phyloP scores from a whole-genome alignment of 2,329 filamentous ascomycete species.

The Colletotrichum sp. region DNA sequence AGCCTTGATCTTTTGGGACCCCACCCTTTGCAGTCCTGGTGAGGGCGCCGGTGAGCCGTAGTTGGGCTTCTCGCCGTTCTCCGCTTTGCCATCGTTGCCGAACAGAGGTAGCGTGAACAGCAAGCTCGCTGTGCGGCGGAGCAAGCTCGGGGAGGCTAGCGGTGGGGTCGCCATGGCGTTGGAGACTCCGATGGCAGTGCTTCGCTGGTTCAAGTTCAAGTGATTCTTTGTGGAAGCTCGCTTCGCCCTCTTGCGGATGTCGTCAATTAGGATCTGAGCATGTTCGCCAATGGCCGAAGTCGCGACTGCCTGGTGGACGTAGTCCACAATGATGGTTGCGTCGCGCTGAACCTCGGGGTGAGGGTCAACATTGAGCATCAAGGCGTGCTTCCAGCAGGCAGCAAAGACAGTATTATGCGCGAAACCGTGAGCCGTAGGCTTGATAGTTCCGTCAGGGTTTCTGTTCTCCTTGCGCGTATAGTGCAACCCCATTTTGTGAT shows the following conservation, averaged over 20 bases:
- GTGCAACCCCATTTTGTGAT: slow-evolving; percentile 67
- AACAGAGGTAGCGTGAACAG: slow-evolving; percentile 63
- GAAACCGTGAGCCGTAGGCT: slow-evolving; percentile 60
- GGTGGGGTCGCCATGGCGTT: slow-evolving; percentile 41
- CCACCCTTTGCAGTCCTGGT: slow-evolving; percentile 38
- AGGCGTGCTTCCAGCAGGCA: slow-evolving; percentile 90
- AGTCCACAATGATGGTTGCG: slow-evolving; percentile 85
- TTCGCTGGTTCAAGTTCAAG: slow-evolving; percentile 47
- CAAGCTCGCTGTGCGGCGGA: slow-evolving; percentile 69
- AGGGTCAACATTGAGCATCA: slow-evolving; percentile 91
- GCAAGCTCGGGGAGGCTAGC: slow-evolving; percentile 59
- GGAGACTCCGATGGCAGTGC: slow-evolving; percentile 42
- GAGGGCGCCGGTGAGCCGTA: slow-evolving; percentile 26
- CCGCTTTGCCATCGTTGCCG: slow-evolving; percentile 49
- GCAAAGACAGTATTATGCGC: slow-evolving; percentile 92
- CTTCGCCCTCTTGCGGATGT: slow-evolving; percentile 63
- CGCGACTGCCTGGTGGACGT: slow-evolving; percentile 78
- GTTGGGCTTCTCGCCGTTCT: slow-evolving; percentile 6
- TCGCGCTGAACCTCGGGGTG: slow-evolving; percentile 91
- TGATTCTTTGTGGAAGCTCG: slow-evolving; percentile 51
- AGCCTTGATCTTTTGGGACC: slow-evolving; percentile 44
- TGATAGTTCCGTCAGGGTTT: slow-evolving; percentile 62
- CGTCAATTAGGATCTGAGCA: slow-evolving; percentile 75
- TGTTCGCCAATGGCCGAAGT: slow-evolving; percentile 76
- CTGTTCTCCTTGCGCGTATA: slow-evolving; percentile 62